Base-by-base conservation (phyloP, 129 eudicot species). In the Rutidosis leptorrhynchoides region DNA sequence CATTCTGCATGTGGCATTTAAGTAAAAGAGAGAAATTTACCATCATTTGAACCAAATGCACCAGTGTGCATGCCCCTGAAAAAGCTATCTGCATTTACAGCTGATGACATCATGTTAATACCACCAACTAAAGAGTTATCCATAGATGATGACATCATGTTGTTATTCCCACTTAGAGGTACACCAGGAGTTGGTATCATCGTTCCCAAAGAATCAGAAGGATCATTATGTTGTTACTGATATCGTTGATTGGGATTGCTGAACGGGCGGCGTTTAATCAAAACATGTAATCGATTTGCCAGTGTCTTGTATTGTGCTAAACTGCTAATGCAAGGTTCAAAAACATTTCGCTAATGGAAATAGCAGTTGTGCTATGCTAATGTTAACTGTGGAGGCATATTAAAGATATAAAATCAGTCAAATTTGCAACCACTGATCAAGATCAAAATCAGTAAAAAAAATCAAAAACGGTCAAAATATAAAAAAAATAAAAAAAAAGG, bases 141-240 rank as follows among this genome's bases (percentile, higher is more conserved):
- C 11, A 64, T 55, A 32, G 90, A 77, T 30, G 96, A 81, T 17
- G 84, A 65, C 73, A 71, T 63, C 66, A 81, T 29, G 67, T 59
- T 83, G 46, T 85, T 69, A 77, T 82, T 80, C 64, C 86, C 88
- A 68, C 77, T 80, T 78, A 83, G 98, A 57, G 83, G 76, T 73
- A 92, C 77, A 17, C 98, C 98, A 67, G 98, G 98, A 58, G 98
- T 92, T 65, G 98, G 98, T 30, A 92, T 88, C 98, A 92, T 88
- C 15, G 87, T 81, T 78, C 88, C 85, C 68, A 80, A 78, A 20
- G 86, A 43, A 46, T 80, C 62, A 37, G 84, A 74, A 65, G 85
- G 57, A 69, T 87, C 85, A 29, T 27, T 76, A 53, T 56, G 93
- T 54, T 81, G 90, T n/a, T n/a, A n/a, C 53, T 74, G 78, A 51